Evolutionary conservation across 306 rosid species (phyloP).

Genomic region (Prunus davidiana): DNA sequence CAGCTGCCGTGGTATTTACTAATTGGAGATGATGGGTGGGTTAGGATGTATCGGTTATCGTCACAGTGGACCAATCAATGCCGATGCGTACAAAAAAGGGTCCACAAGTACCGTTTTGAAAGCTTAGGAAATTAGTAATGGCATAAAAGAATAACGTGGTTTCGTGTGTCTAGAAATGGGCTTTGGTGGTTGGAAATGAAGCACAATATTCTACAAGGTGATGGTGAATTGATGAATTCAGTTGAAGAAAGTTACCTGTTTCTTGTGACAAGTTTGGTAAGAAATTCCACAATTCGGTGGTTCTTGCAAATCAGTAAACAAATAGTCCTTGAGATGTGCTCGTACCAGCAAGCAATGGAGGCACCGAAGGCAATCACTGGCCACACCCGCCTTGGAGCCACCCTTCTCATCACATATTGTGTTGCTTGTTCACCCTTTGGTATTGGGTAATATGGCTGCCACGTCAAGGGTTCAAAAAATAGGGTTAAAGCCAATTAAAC

Average conservation of each 20-base stretch:
- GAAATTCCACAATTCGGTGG: slow-evolving; percentile 80
- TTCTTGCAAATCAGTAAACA: slow-evolving; percentile 88
- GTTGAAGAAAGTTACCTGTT: slow-evolving; percentile 54
- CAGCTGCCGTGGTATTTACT: neutral
- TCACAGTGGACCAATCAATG: neutral
- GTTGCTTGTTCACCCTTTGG: slow-evolving; percentile 72
- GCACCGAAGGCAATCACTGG: slow-evolving; percentile 74
- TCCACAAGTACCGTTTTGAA: neutral
- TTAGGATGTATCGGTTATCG: neutral
- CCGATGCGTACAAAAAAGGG: neutral
- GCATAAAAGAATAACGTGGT: slow-evolving; percentile 9
- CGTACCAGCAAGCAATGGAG: slow-evolving; percentile 89
- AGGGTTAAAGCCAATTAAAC: neutral
- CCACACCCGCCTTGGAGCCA: slow-evolving; percentile 93
- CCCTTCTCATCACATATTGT: slow-evolving; percentile 75
- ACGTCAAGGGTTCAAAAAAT: neutral
- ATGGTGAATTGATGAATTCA: neutral
- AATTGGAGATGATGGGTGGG: neutral
- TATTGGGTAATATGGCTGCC: slow-evolving; percentile 62
- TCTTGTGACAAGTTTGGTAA: slow-evolving; percentile 69
- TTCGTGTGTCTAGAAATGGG: neutral
- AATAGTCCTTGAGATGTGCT: slow-evolving; percentile 74
- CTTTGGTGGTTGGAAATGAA: neutral
- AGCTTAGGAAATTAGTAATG: neutral
- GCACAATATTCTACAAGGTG: neutral